Conservation (phyloP, 1,139 yeast genomes). For the Pichiaceae sp. region DNA sequence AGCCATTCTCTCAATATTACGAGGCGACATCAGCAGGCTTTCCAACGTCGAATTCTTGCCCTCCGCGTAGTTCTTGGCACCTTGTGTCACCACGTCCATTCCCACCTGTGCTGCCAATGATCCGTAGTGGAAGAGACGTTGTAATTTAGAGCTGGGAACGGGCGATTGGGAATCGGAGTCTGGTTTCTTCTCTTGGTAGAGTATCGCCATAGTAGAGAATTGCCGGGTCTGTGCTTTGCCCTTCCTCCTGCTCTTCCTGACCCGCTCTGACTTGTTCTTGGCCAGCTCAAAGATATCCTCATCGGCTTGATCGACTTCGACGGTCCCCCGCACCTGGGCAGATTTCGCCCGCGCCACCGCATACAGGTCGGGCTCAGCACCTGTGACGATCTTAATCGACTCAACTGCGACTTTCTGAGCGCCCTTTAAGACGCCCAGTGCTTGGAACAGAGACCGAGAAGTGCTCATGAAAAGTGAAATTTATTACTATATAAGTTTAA, state of each 20-base stretch:
- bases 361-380: neutral
- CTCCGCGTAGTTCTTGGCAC: constrained; percentile 57
- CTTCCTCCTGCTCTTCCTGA: neutral
- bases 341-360: neutral
- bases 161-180: constrained; percentile 51
- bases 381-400: constrained; percentile 1
- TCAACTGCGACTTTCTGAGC: constrained; percentile 1
- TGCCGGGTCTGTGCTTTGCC: constrained; percentile 6
- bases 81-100: constrained; percentile 73
- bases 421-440: constrained; percentile 2
- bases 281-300: constrained; percentile 25
- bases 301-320: neutral
- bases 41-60: constrained; percentile 45
- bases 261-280: constrained; percentile 18
- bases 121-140: constrained; percentile 88
- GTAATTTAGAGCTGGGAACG: constrained; percentile 81
- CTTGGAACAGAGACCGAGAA: constrained; percentile 4
- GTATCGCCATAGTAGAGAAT: constrained; percentile 8
- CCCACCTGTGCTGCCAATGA: constrained; percentile 90
- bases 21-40: constrained; percentile 65
- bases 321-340: neutral
- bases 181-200: constrained; percentile 27
- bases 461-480: constrained; percentile 4
- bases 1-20: constrained; percentile 82
- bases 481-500: neutral